A percentile compares a stretch with the other conserved stretches of the same genome.
Conservation (phyloP, 345 rosid genomes). For the Kernera saxatilis region DNA sequence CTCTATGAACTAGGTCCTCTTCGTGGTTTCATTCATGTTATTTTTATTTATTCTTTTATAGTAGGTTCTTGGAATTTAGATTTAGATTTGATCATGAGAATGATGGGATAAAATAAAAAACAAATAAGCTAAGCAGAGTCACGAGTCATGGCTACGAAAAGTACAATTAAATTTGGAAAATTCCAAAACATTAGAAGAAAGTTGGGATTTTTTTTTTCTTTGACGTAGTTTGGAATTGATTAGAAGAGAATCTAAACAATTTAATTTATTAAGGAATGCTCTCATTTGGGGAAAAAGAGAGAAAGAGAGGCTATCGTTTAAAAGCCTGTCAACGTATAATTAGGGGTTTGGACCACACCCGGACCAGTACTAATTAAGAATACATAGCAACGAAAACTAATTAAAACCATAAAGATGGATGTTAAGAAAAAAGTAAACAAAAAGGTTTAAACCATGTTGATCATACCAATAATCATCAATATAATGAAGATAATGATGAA, state of each 20-base stretch:
- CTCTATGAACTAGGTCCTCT: neutral
- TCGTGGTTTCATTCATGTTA: neutral
- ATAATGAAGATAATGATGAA: neutral
- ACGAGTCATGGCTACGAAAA: neutral
- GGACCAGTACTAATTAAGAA: neutral
- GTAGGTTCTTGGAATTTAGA: neutral
- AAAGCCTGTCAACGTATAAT: neutral
- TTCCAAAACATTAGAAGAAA: neutral
- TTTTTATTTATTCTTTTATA: neutral
- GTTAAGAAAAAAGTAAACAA: no score
- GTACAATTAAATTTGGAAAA: neutral
- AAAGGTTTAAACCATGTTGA: neutral
- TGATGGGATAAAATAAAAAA: neutral
- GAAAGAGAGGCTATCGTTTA: neutral
- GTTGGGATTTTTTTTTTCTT: neutral
- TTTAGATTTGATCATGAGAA: neutral
- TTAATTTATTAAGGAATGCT: neutral
- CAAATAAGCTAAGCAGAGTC: neutral
- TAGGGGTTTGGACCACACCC: neutral
- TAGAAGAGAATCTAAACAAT: neutral
- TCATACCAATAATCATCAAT: neutral
- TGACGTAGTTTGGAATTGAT: neutral
- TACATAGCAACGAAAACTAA: no score
- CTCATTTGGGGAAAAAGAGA: neutral
- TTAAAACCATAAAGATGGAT: no score